Evolutionary conservation across 1,139 yeast species (phyloP), one percentile per base, ranked within the genome.

Genomic region (Candida labiduridarum): DNA sequence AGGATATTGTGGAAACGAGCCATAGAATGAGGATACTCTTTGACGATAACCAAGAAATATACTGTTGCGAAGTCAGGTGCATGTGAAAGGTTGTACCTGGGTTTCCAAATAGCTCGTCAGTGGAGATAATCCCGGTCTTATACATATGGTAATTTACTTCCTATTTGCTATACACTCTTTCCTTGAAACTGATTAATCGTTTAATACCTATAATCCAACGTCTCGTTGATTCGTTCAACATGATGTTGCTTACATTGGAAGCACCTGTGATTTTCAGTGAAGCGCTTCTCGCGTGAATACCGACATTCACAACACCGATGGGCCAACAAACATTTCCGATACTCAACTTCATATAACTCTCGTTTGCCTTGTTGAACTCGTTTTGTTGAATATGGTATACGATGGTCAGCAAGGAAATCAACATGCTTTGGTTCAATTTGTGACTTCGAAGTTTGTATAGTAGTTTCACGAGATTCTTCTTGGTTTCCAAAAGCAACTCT

Each of bases 321-420:
- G 97, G 97, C 96, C 96, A 90, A 1, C 96, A 94, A 1, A 88
- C 90, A 57, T 89, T 89, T 1, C 97, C 97, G 33, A 90, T 85
- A 61, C 95, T 86, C 55, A 90, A 70, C 56, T 86, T 81, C 76
- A 89, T 73, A 63, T 90, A 90, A 36, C 85, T 76, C 59, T 87
- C 89, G 53, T 82, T 81, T 4, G 96, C 92, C 48, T 72, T 72
- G 38, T 71, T 67, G 58, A 66, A 84, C 35, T 85, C 76, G 15
- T 68, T 63, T 10, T 68, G 64, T 65, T 90, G 96, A 18, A 88
- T 48, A 59, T 85, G 77, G 60, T 79, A 76, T 7, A 86, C 60
- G 1, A 87, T 79, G 0, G 90, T 85, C 1, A 84, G 72, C 19
- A 90, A 65, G 0, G 89, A 80, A 0, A 79, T 78, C 41, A 84